Evolutionary conservation across 805 yeast species (phyloP).

Genomic region (Wickerhamiella dianesei): DNA sequence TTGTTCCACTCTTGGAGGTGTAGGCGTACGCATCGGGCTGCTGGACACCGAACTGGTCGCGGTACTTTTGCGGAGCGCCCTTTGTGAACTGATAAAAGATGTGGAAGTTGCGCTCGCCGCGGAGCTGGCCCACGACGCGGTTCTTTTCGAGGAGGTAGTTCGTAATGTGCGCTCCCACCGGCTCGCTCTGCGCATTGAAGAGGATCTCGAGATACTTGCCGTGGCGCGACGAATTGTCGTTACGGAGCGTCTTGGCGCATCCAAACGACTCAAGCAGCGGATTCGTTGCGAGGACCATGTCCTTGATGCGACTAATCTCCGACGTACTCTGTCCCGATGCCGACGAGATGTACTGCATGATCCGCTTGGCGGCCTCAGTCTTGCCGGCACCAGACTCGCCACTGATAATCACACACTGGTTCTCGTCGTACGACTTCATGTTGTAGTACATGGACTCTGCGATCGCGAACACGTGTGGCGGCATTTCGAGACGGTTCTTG

Average conservation of each 20-base stretch:
- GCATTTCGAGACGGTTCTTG: conserved; percentile 86
- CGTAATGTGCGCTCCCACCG: conserved; percentile 90
- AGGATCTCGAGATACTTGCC: conserved; percentile 88
- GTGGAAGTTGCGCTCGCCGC: conserved; percentile 89
- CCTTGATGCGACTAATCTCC: conserved; percentile 75
- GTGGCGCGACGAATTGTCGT: conserved; percentile 81
- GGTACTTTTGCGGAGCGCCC: conserved; percentile 71
- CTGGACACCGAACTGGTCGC: conserved; percentile 79
- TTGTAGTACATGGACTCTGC: conserved; percentile 96
- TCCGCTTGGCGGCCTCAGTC: conserved; percentile 94
- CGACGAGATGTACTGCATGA: conserved; percentile 88
- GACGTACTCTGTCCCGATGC: conserved; percentile 60
- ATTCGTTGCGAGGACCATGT: conserved; percentile 95
- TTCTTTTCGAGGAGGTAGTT: conserved; percentile 89
- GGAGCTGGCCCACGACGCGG: conserved; percentile 90
- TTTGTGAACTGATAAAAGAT: conserved; percentile 93
- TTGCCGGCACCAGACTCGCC: conserved; percentile 98
- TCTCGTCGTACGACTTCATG: conserved; percentile 84
- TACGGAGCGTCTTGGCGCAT: conserved; percentile 82
- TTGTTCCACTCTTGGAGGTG: conserved; percentile 77
- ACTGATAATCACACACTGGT: conserved; percentile 92
- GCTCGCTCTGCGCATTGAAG: conserved; percentile 71
- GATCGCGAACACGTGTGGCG: conserved; percentile 96
- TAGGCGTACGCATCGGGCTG: conserved; percentile 86
- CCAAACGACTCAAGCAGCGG: conserved; percentile 86